Evolutionary conservation across 169 alveolate genomes (phyloP).

Genomic region (Plasmodium falciparum): DNA sequence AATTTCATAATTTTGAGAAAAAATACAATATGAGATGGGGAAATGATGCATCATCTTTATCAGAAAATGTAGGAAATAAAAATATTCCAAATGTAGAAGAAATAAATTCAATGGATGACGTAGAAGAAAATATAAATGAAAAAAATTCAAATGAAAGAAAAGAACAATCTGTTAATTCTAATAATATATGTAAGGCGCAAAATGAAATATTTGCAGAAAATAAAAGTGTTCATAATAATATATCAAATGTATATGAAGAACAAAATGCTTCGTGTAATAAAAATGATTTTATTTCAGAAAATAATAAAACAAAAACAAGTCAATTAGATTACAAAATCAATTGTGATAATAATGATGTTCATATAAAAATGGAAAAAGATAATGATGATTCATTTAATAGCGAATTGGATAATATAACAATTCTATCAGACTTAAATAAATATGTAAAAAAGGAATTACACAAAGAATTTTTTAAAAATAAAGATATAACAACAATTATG

Average conservation of each 20-base stretch:
- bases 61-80: conserved; percentile 5
- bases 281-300: background rate
- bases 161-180: background rate
- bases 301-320: background rate
- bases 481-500: conserved; percentile 38
- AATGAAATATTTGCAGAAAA: background rate
- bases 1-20: conserved; percentile 60
- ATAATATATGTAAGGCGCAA: background rate
- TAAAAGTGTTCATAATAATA: background rate
- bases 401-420: background rate
- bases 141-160: background rate
- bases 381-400: conserved; percentile 9
- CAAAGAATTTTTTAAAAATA: conserved; percentile 31
- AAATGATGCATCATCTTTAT: conserved; percentile 23
- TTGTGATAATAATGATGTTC: background rate
- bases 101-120: background rate
- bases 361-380: conserved; percentile 47
- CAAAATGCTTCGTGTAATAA: background rate
- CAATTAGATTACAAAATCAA: background rate
- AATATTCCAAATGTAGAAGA: background rate
- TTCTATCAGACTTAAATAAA: conserved; percentile 3
- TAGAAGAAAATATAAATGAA: background rate
- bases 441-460: conserved; percentile 27
- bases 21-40: conserved; percentile 70
- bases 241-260: background rate